Base-by-base conservation (phyloP, 768 basidiomycete genomes). In the Hortiboletus campestris region DNA sequence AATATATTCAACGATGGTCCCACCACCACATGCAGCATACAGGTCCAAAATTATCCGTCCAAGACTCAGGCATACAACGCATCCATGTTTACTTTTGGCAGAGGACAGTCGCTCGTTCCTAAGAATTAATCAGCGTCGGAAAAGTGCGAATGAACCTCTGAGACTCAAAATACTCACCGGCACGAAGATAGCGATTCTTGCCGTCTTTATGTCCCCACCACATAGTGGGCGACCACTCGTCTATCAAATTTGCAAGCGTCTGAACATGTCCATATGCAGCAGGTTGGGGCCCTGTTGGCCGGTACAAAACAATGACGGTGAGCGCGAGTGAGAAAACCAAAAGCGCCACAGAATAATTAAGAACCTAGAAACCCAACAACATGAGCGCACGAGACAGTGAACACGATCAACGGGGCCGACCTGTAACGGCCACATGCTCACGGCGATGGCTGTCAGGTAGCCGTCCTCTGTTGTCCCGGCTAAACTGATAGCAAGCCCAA, bases 211-310 rank as follows among this genome's bases (percentile, higher is more conserved):
- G 59, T 17, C 65, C 70, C 64, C 70, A 71, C 69, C 69, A 66
- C 59, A 72, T 67, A 8, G 55, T 67, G 1, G 62, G 53, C n/a
- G 69, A 68, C 73, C 73, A 69, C n/a, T 74, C 70, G 51, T 74
- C 73, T 35, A 72, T 61, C 52, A 73, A 52, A 45, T 73, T 71
- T 3, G 66, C 70, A 16, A 74, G 62, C 16, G 69, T 74, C 44
- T 72, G 67, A 2, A 74, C 46, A 20, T 73, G 71, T 3, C 72
- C 70, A 28, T 73, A 74, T n/a, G 67, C 59, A 5, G 64, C 67
- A 0, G 66, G 72, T 36, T 73, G 72, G 0, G 62, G 58, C 3
- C 70, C 70, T 17, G 40, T 55, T 9, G 62, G 69, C 29, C 29
- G 59, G 32, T 36, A 29, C 25, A 62, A 32, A 3, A 58, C 62